Conservation (phyloP, 1,284 basidiomycete genomes). For the Uromyces viciae-fabae region DNA sequence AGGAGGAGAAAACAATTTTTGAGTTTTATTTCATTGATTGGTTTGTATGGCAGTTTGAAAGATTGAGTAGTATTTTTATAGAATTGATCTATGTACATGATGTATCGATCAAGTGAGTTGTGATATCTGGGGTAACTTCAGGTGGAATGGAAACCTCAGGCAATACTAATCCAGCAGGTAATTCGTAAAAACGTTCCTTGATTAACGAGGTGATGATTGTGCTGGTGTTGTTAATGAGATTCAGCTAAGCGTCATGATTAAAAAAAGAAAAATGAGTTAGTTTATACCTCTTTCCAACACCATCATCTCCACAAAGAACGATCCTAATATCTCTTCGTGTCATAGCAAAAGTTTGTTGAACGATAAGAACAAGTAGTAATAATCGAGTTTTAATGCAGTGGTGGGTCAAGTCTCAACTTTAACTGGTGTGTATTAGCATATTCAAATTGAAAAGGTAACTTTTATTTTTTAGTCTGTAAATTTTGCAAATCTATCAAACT, state of each 20-base stretch:
- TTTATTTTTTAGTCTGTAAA: too few species aligned
- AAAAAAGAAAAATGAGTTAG: neutral
- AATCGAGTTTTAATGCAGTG: too few species aligned
- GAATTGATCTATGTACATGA: conserved; percentile 64
- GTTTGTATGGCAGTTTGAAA: too few species aligned
- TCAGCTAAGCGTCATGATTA: neutral
- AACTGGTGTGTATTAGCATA: too few species aligned
- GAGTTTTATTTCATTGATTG: neutral
- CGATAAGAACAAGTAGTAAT: too few species aligned
- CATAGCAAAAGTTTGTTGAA: too few species aligned
- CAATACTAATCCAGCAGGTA: conserved; percentile 71
- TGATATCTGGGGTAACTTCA: conserved; percentile 90
- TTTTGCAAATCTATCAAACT: too few species aligned
- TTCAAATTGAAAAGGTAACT: too few species aligned
- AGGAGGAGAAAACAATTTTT: neutral
- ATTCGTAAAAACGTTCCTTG: conserved; percentile 50
- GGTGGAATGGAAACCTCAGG: conserved; percentile 94
- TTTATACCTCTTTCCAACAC: conserved; percentile 44
- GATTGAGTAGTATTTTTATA: neutral
- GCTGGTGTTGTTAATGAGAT: neutral
- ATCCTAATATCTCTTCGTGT: conserved; percentile 43
- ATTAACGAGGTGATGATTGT: conserved; percentile 87
- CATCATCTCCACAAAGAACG: conserved; percentile 44
- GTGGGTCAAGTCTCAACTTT: too few species aligned
- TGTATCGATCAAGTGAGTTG: conserved; percentile 90